Evolutionary conservation across 1,284 basidiomycete genomes (phyloP).

Genomic region (Cutaneotrichosporon sp.): DNA sequence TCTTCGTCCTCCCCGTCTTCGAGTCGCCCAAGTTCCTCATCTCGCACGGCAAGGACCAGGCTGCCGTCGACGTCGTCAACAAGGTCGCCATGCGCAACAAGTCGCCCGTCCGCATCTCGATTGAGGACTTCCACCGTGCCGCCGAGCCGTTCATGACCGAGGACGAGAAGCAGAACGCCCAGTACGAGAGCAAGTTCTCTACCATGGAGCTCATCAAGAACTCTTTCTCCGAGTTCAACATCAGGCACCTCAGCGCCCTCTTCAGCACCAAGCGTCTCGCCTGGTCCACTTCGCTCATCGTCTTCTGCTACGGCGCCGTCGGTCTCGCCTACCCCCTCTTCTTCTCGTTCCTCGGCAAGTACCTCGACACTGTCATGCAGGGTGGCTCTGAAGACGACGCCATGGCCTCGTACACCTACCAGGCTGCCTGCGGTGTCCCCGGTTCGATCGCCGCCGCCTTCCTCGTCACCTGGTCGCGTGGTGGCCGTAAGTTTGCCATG

Average conservation of each 20-base stretch:
- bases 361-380: conserved; percentile 48
- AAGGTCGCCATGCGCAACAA: conserved; percentile 55
- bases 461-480: conserved; percentile 54
- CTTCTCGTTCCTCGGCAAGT: conserved; percentile 54
- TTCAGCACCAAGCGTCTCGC: conserved; percentile 54
- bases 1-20: conserved; percentile 50
- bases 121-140: conserved; percentile 50
- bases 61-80: conserved; percentile 53
- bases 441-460: conserved; percentile 57
- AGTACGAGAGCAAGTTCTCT: conserved; percentile 25
- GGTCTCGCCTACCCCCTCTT: conserved; percentile 55
- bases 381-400: conserved; percentile 36
- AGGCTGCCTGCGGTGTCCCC: conserved; percentile 54
- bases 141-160: conserved; percentile 32
- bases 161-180: conserved; percentile 21
- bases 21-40: conserved; percentile 61
- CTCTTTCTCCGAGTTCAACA: conserved; percentile 50
- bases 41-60: conserved; percentile 56
- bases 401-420: conserved; percentile 54
- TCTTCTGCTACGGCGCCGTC: conserved; percentile 56
- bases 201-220: conserved; percentile 44
- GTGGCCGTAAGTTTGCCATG: conserved; percentile 56
- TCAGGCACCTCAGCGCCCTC: conserved; percentile 54
- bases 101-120: conserved; percentile 50
- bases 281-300: conserved; percentile 55